Evolutionary conservation across 2,329 filamentous ascomycete genomes (phyloP).

Genomic region (Sporothrix protearum): DNA sequence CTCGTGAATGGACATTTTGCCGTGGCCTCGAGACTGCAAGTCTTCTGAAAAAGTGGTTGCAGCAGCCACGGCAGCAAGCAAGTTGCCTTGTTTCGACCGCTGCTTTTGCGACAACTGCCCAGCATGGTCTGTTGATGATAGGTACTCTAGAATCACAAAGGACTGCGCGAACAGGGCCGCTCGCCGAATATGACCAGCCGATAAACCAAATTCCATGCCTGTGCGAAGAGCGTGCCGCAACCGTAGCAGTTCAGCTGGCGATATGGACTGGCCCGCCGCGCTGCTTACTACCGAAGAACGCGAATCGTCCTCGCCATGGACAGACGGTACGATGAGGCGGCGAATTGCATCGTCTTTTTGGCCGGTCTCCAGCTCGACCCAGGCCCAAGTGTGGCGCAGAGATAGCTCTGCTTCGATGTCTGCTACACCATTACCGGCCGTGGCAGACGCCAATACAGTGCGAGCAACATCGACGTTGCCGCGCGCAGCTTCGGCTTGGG

Average conservation of each 20-base stretch:
- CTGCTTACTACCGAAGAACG: slow-evolving; percentile 17
- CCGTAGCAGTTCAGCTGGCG: slow-evolving; percentile 49
- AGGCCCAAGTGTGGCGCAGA: slow-evolving; percentile 62
- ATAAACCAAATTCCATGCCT: slow-evolving; percentile 54
- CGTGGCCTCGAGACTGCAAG: slow-evolving; percentile 39
- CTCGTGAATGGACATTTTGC: slow-evolving; percentile 49
- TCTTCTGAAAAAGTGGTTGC: slow-evolving; percentile 44
- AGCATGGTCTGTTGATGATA: slow-evolving; percentile 39
- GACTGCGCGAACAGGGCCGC: slow-evolving; percentile 59
- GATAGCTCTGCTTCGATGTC: slow-evolving; percentile 26
- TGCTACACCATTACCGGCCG: slow-evolving; percentile 41
- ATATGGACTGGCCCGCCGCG: slow-evolving; percentile 23
- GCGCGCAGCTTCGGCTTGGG: slow-evolving; percentile 62
- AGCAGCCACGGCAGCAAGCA: slow-evolving; percentile 47
- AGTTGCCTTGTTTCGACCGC: slow-evolving; percentile 51
- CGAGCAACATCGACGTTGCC: slow-evolving; percentile 56
- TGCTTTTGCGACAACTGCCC: slow-evolving; percentile 32
- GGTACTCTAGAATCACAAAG: slow-evolving; percentile 63
- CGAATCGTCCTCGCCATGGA: slow-evolving; percentile 33
- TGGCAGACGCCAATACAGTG: slow-evolving; percentile 59
- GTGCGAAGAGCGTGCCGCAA: slow-evolving; percentile 51
- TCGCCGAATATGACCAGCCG: slow-evolving; percentile 44
- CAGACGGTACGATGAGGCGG: slow-evolving; percentile 40
- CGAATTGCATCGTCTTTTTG: slow-evolving; percentile 37
- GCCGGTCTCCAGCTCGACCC: slow-evolving; percentile 56